A percentile compares a stretch with the other conserved stretches of the same genome.
These are phyloP conservation scores for Pseudogymnoascus sp. DNA, from an alignment of 2,329 filamentous ascomycete genomes.

Conservation along the genomic window DNA sequence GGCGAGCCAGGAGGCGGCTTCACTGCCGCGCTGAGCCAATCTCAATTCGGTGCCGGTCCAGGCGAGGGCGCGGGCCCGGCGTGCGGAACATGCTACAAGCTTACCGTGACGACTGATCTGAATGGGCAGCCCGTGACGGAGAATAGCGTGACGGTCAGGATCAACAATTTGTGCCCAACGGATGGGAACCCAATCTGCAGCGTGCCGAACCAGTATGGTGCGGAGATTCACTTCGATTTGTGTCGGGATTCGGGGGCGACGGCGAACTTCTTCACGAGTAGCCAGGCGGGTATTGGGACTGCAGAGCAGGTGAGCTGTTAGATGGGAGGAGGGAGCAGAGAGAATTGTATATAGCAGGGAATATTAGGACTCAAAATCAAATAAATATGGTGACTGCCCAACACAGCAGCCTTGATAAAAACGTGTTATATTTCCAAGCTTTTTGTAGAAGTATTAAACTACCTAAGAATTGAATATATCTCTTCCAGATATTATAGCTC, in stretches of 20 bases:
- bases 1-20: conserved; percentile 12
- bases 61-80: conserved; percentile 4
- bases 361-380: not conserved
- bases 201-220: conserved; percentile 1
- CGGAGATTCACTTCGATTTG: not conserved
- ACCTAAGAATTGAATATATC: conserved; percentile 1
- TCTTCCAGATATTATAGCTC: not conserved
- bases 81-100: conserved; percentile 11
- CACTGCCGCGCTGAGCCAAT: conserved; percentile 9
- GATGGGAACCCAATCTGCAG: not conserved
- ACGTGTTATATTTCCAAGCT: not conserved
- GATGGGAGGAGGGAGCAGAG: not conserved
- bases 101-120: conserved; percentile 12
- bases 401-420: not conserved
- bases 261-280: not conserved
- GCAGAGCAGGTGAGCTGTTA: conserved; percentile 5
- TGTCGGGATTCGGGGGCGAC: not conserved
- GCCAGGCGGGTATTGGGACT: not conserved
- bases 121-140: not conserved
- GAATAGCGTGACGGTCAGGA: not conserved
- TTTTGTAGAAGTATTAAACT: not conserved
- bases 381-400: not conserved
- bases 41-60: conserved; percentile 11
- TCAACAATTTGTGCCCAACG: not conserved
- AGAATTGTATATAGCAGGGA: not conserved